Percentiles rank a stretch among this genome's conserved stretches.
Evolutionary conservation across 257 asterid genomes (phyloP).

Genomic region (Solanum pimpinellifolium): DNA sequence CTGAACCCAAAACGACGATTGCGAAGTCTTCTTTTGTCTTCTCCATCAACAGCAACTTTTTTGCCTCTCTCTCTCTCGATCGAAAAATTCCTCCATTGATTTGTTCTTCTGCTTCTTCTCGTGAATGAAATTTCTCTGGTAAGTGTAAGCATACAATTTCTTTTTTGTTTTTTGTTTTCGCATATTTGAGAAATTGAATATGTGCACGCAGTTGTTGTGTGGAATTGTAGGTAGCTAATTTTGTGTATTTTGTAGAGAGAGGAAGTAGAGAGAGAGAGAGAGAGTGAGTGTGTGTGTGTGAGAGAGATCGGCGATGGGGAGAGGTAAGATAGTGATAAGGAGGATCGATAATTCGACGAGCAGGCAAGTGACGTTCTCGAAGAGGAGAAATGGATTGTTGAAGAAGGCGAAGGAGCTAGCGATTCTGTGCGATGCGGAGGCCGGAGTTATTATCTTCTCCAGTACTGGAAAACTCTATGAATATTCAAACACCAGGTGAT

Average conservation of each 20-base stretch:
- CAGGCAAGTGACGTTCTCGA: constrained; percentile 36
- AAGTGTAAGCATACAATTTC: background rate
- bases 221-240: background rate
- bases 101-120: background rate
- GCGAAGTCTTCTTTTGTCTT: constrained; percentile 21
- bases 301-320: constrained; percentile 21
- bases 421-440: constrained; percentile 32
- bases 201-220: background rate
- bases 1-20: constrained; percentile 7
- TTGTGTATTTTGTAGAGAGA: background rate
- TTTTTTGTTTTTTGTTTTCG: background rate
- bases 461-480: constrained; percentile 33
- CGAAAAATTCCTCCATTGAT: background rate
- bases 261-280: background rate
- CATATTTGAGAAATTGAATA: background rate
- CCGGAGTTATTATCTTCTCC: constrained; percentile 37
- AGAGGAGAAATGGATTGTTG: constrained; percentile 30
- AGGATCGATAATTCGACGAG: constrained; percentile 41
- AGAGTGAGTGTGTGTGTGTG: background rate
- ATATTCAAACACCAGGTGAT: constrained; percentile 28
- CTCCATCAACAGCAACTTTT: constrained; percentile 3
- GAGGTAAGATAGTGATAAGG: constrained; percentile 35
- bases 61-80: background rate
- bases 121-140: background rate
- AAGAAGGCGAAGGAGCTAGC: constrained; percentile 33